Base-by-base conservation (phyloP, 1,139 yeast genomes). In the Pichia sp. region DNA sequence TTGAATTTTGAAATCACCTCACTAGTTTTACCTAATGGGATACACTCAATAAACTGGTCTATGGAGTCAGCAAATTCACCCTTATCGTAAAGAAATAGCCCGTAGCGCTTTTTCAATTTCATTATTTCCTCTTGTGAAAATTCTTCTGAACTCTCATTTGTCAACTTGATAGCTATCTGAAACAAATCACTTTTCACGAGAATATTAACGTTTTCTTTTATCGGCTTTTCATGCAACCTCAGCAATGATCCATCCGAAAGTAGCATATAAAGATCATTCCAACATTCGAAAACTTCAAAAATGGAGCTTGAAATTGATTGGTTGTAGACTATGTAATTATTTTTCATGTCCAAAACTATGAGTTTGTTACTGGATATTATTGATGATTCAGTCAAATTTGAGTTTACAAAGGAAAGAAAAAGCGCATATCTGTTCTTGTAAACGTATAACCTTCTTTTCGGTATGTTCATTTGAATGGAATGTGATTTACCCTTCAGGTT, bases 1-100 rank as follows among this genome's bases (percentile, higher is more conserved):
- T 88, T 89, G 68, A 86, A 90, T 63, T 86, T 86, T 32, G 90
- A 81, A 38, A 93, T 88, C 5, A 90, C 81, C 59, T 84, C 87
- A 70, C 92, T 87, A 4, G 90, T 83, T 59, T 84, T 85, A 1
- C 67, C 68, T 8, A 67, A 50, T n/a, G 56, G 54, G 16, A 68
- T 59, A 19, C 87, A 80, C 30, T 73, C 72, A 16, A 86, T 78
- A 64, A 83, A 93, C 59, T 87, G 85, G 26, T 78, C 75, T 60
- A 90, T 81, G 0, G 98, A 87, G 13, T 81, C 90, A 7, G 80
- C 82, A 52, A 73, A 80, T 49, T 85, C 85, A 43, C 80, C 87
- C 58, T 81, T 83, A 3, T 77, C 78, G 66, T 85, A 92, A 5
- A 90, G 73, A 64, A 75, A 79, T 57, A 89, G 90, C 3, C 88